Evolutionary conservation across 2,329 filamentous ascomycete genomes (phyloP).

Genomic region (Pyrenochaeta sp.): DNA sequence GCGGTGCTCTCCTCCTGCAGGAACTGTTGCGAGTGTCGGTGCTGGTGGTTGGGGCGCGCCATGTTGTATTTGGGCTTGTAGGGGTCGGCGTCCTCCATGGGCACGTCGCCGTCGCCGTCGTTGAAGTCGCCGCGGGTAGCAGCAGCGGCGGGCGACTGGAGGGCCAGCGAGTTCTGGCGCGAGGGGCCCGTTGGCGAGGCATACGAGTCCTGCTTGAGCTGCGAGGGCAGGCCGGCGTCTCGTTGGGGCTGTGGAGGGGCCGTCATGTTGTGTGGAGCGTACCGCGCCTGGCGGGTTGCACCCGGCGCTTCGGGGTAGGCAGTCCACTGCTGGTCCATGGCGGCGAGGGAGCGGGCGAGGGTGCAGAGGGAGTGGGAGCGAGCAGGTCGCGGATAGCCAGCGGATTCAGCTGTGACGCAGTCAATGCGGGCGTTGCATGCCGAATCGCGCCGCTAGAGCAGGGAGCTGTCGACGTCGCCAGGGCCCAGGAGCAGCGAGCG

Average conservation of each 20-base stretch:
- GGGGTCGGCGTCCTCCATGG: constrained; percentile 88
- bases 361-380: constrained; percentile 8
- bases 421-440: constrained; percentile 44
- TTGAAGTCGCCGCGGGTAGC: constrained; percentile 47
- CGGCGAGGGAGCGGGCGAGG: constrained; percentile 14
- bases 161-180: constrained; percentile 46
- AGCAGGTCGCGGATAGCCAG: constrained; percentile 31
- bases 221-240: constrained; percentile 39
- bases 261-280: constrained; percentile 45
- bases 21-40: constrained; percentile 78
- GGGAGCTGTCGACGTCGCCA: not conserved
- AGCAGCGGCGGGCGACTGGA: constrained; percentile 43
- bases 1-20: constrained; percentile 81
- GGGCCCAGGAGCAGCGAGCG: no score
- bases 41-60: constrained; percentile 78
- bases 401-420: constrained; percentile 46
- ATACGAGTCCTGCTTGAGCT: constrained; percentile 47
- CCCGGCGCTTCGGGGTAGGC: constrained; percentile 44
- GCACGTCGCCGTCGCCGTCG: constrained; percentile 55
- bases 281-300: constrained; percentile 45
- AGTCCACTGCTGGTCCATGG: constrained; percentile 50
- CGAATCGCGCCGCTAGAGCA: constrained; percentile 36
- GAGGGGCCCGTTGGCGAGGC: constrained; percentile 43
- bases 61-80: constrained; percentile 84
- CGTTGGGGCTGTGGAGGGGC: constrained; percentile 43